phyloP scores from a whole-genome alignment of 129 eudicot species.

The Deinandra increscens region DNA sequence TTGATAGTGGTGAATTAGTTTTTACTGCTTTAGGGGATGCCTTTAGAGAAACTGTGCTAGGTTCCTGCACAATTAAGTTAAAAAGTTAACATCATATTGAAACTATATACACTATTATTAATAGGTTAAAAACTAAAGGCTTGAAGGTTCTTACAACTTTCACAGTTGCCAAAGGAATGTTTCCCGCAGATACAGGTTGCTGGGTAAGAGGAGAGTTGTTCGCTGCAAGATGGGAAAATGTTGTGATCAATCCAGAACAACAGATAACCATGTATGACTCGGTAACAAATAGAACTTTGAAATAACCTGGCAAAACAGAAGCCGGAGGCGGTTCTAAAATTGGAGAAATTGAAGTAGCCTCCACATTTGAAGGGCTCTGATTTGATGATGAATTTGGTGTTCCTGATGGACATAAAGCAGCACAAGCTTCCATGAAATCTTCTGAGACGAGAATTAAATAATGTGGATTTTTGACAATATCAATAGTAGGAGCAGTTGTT shows the following conservation, averaged over 20 bases:
- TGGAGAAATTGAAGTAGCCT: constrained; percentile 42
- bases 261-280: background rate
- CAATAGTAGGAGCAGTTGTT: constrained; percentile 15
- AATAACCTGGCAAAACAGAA: constrained; percentile 54
- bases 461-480: constrained; percentile 12
- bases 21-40: constrained; percentile 48
- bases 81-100: background rate
- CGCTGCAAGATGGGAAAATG: constrained; percentile 36
- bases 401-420: constrained; percentile 40
- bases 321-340: constrained; percentile 52
- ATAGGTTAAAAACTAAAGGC: background rate
- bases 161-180: constrained; percentile 53
- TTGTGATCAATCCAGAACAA: constrained; percentile 10
- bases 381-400: constrained; percentile 34
- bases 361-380: constrained; percentile 53
- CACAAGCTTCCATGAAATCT: constrained; percentile 24
- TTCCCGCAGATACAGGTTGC: constrained; percentile 48
- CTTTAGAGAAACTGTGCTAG: constrained; percentile 43
- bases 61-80: constrained; percentile 52
- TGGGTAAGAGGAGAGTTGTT: constrained; percentile 45
- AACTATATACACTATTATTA: constrained; percentile 5
- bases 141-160: constrained; percentile 53
- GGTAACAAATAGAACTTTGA: constrained; percentile 13
- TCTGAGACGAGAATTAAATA: constrained; percentile 23
- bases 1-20: constrained; percentile 57